Evolutionary conservation across 805 yeast genomes (phyloP).

Genomic region (Phaffomyces antillensis): DNA sequence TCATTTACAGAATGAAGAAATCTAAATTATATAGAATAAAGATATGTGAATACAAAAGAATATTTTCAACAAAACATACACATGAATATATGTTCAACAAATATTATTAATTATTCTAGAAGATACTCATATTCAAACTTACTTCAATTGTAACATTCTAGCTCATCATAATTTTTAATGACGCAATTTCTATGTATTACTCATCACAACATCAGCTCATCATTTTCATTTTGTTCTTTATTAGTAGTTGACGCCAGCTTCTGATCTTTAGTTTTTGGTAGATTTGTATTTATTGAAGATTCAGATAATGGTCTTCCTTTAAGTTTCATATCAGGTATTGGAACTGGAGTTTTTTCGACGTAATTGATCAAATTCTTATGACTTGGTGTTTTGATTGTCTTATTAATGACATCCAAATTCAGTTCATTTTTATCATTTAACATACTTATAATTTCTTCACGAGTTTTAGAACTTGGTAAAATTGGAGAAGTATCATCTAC

Average conservation of each 20-base stretch:
- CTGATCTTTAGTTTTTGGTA: conserved; percentile 1
- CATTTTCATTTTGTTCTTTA: not conserved
- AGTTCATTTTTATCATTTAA: not conserved
- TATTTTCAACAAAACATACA: too few relatives aligned
- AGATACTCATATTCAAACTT: not conserved
- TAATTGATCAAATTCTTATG: too few relatives aligned
- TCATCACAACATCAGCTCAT: not conserved
- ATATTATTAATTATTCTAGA: not conserved
- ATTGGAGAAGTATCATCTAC: not conserved
- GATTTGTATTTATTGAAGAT: conserved; percentile 1
- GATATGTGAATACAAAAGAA: too few relatives aligned
- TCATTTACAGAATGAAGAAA: too few relatives aligned
- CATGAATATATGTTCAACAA: too few relatives aligned
- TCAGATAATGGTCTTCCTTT: conserved; percentile 5
- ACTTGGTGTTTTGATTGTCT: not conserved
- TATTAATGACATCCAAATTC: not conserved
- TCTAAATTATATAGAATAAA: too few relatives aligned
- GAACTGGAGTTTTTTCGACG: conserved; percentile 1
- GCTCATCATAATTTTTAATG: too few relatives aligned
- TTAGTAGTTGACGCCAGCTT: not conserved
- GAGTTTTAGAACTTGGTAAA: conserved; percentile 10
- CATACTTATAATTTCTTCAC: conserved; percentile 10
- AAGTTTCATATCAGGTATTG: conserved; percentile 7
- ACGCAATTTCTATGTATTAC: too few relatives aligned
- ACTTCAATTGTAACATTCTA: too few relatives aligned